phyloP scores from a whole-genome alignment of 768 basidiomycete genomes.

The Lepiota venenata region DNA sequence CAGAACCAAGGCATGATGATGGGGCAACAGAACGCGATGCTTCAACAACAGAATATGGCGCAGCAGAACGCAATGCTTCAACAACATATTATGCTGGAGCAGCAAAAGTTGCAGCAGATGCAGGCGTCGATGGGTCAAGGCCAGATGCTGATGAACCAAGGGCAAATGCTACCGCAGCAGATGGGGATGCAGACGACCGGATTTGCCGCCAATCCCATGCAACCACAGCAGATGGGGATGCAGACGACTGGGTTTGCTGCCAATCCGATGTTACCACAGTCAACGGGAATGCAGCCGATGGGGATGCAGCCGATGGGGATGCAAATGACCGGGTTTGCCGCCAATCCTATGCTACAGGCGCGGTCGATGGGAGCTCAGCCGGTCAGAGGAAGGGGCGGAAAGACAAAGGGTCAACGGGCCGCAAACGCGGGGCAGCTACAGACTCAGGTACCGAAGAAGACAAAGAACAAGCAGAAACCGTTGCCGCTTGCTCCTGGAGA shows the following conservation, averaged over 20 bases:
- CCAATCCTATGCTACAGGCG: neutral
- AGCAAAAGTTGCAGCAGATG: constrained; percentile 12
- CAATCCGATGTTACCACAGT: neutral
- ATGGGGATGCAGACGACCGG: constrained; percentile 1
- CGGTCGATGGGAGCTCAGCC: neutral
- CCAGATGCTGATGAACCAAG: constrained; percentile 10
- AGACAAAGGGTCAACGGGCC: neutral
- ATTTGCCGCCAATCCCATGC: neutral
- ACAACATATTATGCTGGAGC: neutral
- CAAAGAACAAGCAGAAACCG: constrained; percentile 1
- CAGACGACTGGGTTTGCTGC: neutral
- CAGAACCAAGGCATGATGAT: neutral
- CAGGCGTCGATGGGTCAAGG: constrained; percentile 4
- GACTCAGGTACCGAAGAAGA: neutral
- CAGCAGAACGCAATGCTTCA: constrained; percentile 4
- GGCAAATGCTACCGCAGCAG: constrained; percentile 10
- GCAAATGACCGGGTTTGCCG: neutral
- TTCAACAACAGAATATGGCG: neutral
- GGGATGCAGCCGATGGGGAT: constrained; percentile 2
- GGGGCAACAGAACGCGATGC: neutral
- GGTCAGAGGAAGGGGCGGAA: neutral
- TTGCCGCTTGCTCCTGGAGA: constrained; percentile 3
- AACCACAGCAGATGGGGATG: neutral
- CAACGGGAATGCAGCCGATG: neutral
- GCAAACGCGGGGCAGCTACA: neutral